Conservation (phyloP, 2,329 filamentous ascomycete genomes). For the Colletotrichum tamarilloi region DNA sequence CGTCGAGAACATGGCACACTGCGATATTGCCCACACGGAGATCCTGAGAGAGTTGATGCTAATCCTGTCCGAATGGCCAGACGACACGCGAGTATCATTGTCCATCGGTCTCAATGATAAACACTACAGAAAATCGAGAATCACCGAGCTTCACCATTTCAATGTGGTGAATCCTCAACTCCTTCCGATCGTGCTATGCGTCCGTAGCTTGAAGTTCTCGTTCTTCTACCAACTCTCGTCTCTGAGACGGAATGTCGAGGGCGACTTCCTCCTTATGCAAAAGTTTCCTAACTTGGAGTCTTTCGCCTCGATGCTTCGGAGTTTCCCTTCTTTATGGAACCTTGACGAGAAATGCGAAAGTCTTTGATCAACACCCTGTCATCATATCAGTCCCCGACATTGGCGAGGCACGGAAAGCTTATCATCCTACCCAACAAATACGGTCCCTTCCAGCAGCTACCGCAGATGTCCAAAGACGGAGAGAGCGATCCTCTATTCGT, state of each 20-base stretch:
- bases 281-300: not conserved
- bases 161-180: not conserved
- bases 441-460: not conserved
- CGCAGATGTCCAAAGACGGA: not conserved
- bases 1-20: not conserved
- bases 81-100: not conserved
- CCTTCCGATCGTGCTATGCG: not conserved
- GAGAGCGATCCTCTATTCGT: not conserved
- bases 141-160: not conserved
- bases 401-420: not conserved
- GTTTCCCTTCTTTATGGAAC: not conserved
- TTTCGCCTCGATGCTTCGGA: not conserved
- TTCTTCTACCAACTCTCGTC: no score
- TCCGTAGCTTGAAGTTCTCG: not conserved
- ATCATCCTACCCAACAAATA: not conserved
- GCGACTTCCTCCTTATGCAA: not conserved
- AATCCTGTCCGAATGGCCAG: not conserved
- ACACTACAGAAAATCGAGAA: no score
- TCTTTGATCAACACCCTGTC: not conserved
- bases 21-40: not conserved
- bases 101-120: not conserved
- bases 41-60: not conserved
- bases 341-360: not conserved
- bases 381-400: not conserved
- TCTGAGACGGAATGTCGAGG: not conserved